Evolutionary conservation across 2,329 filamentous ascomycete species (phyloP).

Genomic region (Neoascochyta sp.): DNA sequence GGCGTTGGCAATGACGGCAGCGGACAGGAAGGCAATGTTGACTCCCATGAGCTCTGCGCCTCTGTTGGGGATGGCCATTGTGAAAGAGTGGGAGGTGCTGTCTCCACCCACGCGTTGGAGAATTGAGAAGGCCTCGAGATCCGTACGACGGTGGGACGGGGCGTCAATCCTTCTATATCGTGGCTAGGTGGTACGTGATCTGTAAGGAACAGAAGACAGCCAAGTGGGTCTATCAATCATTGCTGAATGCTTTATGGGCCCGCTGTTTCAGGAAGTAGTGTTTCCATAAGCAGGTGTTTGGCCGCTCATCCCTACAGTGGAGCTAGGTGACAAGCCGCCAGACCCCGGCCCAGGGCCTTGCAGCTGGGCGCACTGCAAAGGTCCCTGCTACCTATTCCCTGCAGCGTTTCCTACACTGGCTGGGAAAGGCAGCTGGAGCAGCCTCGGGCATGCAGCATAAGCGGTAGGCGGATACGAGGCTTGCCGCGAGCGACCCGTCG

Average conservation of each 20-base stretch:
- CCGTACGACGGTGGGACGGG: conserved; percentile 6
- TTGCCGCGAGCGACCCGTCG: too few species aligned
- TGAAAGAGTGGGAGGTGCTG: conserved; percentile 4
- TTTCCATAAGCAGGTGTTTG: conserved; percentile 11
- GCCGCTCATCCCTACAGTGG: conserved; percentile 7
- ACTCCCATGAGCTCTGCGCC: conserved; percentile 32
- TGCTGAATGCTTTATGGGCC: conserved; percentile 11
- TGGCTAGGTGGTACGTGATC: conserved; percentile 13
- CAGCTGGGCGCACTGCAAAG: background rate
- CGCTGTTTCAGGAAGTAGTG: conserved; percentile 18
- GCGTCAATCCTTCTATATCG: conserved; percentile 15
- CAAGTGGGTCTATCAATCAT: conserved; percentile 15
- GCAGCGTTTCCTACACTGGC: conserved; percentile 1
- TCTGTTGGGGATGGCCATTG: conserved; percentile 32
- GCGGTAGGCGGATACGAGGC: too few species aligned
- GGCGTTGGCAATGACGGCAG: conserved; percentile 22
- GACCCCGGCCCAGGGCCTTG: background rate
- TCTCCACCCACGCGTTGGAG: conserved; percentile 5
- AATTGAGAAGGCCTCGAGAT: conserved; percentile 3
- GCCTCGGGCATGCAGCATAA: too few species aligned
- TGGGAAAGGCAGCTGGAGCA: too few species aligned
- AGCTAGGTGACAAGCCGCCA: conserved; percentile 1
- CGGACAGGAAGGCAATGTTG: conserved; percentile 26
- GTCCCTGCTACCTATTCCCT: background rate
- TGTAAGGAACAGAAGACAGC: too few species aligned